Base-by-base conservation (phyloP, 495 filamentous ascomycete genomes). In the Aspergillus funiculosus region DNA sequence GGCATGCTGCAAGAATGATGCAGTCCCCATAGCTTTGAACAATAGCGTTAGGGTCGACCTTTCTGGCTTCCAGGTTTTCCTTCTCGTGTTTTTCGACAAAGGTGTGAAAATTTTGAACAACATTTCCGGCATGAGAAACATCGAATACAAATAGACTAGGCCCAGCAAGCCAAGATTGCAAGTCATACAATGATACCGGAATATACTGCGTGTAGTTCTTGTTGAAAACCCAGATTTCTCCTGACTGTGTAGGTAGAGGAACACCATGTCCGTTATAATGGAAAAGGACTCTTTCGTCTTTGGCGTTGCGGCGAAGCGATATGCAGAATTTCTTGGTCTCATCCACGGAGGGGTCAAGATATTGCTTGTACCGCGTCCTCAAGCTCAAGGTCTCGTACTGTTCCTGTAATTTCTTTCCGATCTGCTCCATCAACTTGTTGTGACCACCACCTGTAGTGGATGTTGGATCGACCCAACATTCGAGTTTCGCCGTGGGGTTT, bases 171-270 rank as follows among this genome's bases (percentile, higher is more conserved):
- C 94, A 99, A 17, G 82, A 80, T 61, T 97, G 94, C 17, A 99
- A 75, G 53, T 99, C 92, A 60, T 95, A 97, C 6, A 99, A 67
- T 1, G 91, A 95, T 35, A 99, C 86, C 0, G 92, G 92, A 22
- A 99, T 99, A 55, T 99, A 99, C 63, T 99, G 92, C 0, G 92
- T 99, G 60, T 95, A 99, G 53, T 86, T 95, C 50, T 87, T 90
- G 67, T 99, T 99, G 66, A 99, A 98, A 2, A 97, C 94, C 92
- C 92, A 99, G 9, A 99, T 94, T 63, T 99, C 92, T 7, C 92
- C 92, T 3, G 91, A 96, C 3, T 85, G 79, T 3, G 92, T 99
- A 21, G 92, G 92, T 54, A 95, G 85, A 4, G 92, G 92, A n/a
- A 99, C 92, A 17, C 92, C 92, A 62, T 99, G 92, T 19, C 92